A percentile compares a stretch with the other conserved stretches of the same genome.
Conservation (phyloP, 73 alveolate species). For the Paramecium pentaurelia region DNA sequence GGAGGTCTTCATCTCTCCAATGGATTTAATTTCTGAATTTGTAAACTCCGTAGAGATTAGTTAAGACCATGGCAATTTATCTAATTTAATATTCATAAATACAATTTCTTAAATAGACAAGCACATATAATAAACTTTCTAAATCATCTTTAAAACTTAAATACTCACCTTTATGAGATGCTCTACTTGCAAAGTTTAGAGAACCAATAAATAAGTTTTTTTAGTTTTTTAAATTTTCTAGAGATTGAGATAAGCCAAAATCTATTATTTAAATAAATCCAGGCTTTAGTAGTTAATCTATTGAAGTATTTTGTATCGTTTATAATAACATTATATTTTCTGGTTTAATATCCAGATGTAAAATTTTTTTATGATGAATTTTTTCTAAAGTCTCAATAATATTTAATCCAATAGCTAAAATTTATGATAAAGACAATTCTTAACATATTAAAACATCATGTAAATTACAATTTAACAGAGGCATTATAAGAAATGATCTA, state of each 20-base stretch:
- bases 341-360: background rate
- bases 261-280: background rate
- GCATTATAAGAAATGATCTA: background rate
- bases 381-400: background rate
- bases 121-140: conserved; percentile 69
- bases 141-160: conserved; percentile 66
- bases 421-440: background rate
- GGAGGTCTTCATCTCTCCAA: background rate
- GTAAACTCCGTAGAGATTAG: background rate
- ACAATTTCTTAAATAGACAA: conserved; percentile 70
- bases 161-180: background rate
- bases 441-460: background rate
- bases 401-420: background rate
- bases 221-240: background rate
- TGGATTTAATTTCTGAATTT: background rate
- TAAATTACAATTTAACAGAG: background rate
- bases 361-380: background rate
- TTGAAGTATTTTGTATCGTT: background rate
- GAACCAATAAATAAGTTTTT: background rate
- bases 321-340: background rate
- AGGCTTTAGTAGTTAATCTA: background rate
- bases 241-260: background rate
- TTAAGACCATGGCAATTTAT: background rate
- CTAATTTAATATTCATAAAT: background rate
- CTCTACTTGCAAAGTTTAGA: background rate